Conservation (phyloP, 208 protist genomes). For the Acanthamoeba rhysodes region DNA sequence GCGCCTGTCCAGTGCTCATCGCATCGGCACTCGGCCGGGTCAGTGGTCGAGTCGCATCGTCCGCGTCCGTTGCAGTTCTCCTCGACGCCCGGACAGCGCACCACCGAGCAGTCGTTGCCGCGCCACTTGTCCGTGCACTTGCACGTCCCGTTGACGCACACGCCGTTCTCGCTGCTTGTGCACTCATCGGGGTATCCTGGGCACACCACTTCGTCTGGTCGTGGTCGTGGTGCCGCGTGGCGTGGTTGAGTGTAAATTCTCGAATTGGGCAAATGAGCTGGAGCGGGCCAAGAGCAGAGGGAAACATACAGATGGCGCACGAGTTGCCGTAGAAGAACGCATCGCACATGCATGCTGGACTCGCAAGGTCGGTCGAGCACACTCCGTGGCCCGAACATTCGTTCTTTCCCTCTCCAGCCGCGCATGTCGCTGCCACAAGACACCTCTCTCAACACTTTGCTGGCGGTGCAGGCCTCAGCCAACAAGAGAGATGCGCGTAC, state of each 20-base stretch:
- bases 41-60: neutral
- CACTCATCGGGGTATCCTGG: neutral
- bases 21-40: neutral
- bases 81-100: neutral
- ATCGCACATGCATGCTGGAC: neutral
- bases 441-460: too few relatives aligned
- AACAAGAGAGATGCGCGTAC: too few relatives aligned
- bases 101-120: neutral
- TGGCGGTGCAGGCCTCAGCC: too few relatives aligned
- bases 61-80: conserved; percentile 56
- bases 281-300: too few relatives aligned
- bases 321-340: neutral
- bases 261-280: too few relatives aligned
- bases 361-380: neutral
- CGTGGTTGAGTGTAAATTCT: too few relatives aligned
- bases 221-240: too few relatives aligned
- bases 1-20: neutral
- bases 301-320: neutral
- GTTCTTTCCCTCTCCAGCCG: neutral
- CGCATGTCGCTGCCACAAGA: neutral
- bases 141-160: neutral
- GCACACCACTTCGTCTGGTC: neutral
- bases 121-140: neutral
- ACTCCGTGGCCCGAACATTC: neutral
- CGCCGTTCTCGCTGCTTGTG: neutral